These are phyloP conservation scores for Malassezia vespertilionis DNA, from an alignment of 1,284 basidiomycete species.

Conservation along the genomic window DNA sequence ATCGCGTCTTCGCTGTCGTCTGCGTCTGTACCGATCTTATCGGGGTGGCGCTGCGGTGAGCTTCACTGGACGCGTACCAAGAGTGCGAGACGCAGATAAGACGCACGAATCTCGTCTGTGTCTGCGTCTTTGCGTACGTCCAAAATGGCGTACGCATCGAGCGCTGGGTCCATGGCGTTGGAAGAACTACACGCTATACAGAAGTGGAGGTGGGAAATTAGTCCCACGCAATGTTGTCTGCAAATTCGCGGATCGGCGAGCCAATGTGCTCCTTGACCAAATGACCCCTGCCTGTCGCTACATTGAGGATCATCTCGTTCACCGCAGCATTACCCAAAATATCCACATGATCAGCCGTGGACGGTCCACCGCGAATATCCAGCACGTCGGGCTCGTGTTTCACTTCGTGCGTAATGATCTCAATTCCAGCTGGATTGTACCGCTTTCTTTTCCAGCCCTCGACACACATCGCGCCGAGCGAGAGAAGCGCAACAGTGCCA, in stretches of 20 bases:
- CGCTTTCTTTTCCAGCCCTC: constrained; percentile 73
- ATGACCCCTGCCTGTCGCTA: constrained; percentile 58
- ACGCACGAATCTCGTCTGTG: constrained; percentile 6
- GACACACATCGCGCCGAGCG: constrained; percentile 88
- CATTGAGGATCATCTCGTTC: constrained; percentile 81
- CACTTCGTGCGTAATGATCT: constrained; percentile 77
- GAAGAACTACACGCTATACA: no score
- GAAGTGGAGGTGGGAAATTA: constrained; percentile 2
- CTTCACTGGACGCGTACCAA: background rate
- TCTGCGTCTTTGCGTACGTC: constrained; percentile 3
- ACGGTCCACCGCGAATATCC: constrained; percentile 71
- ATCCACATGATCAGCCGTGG: constrained; percentile 61
- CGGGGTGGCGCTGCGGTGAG: constrained; percentile 10
- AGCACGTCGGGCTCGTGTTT: constrained; percentile 68
- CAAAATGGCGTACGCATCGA: constrained; percentile 13
- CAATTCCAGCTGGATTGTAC: constrained; percentile 77
- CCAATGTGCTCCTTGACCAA: constrained; percentile 58
- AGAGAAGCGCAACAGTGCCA: constrained; percentile 81
- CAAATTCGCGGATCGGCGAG: constrained; percentile 58
- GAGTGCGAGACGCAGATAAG: constrained; percentile 11
- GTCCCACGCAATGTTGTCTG: constrained; percentile 27
- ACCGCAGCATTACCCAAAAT: constrained; percentile 75
- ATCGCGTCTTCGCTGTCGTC: constrained; percentile 2
- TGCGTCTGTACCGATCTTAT: constrained; percentile 1
- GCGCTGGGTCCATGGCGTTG: background rate